These are phyloP conservation scores for Penicillium argentinense DNA, from an alignment of 495 filamentous ascomycete species.

Conservation along the genomic window DNA sequence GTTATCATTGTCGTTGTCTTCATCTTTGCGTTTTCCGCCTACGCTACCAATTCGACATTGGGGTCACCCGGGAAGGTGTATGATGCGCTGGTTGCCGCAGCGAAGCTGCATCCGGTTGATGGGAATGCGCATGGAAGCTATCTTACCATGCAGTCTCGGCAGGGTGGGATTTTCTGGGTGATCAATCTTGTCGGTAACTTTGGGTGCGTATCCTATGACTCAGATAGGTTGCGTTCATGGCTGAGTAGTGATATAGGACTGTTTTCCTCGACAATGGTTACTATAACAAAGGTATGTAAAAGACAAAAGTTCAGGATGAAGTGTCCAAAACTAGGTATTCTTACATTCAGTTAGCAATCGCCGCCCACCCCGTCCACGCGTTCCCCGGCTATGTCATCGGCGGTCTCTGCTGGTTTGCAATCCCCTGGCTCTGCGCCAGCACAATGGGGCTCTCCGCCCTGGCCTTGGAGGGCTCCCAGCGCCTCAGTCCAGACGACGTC, in stretches of 20 bases:
- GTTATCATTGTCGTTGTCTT: constrained; percentile 87
- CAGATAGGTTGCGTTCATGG: background rate
- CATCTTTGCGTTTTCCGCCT: constrained; percentile 84
- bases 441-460: constrained; percentile 34
- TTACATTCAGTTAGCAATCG: constrained; percentile 74
- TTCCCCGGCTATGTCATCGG: constrained; percentile 1
- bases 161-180: constrained; percentile 92
- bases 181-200: constrained; percentile 80
- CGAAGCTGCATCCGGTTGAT: constrained; percentile 69
- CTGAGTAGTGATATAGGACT: constrained; percentile 53
- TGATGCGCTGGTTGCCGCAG: constrained; percentile 73
- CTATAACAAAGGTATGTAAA: constrained; percentile 93
- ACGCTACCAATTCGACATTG: constrained; percentile 68
- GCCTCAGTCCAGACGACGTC: constrained; percentile 78
- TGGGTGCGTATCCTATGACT: constrained; percentile 23
- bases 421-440: background rate
- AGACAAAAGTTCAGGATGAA: too few species aligned
- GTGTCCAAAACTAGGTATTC: too few species aligned
- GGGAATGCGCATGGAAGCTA: constrained; percentile 87
- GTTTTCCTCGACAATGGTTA: constrained; percentile 81
- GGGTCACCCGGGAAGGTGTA: constrained; percentile 84
- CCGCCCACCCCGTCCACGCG: background rate
- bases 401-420: background rate
- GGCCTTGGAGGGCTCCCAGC: constrained; percentile 70
- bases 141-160: constrained; percentile 82